Evolutionary conservation across 805 yeast species (phyloP).

Genomic region (Starmera caribaea): DNA sequence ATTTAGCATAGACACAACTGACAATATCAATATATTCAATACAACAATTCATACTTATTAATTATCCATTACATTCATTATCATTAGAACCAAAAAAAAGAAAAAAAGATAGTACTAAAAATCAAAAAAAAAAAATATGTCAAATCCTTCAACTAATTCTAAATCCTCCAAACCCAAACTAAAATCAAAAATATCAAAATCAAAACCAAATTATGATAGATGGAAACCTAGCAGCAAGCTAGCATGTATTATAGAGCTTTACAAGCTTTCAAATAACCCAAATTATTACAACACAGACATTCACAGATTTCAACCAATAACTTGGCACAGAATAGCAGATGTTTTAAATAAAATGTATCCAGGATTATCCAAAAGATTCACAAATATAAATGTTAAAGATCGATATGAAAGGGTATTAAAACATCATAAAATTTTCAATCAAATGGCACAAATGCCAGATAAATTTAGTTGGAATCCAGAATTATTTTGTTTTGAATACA

Average conservation of each 20-base stretch:
- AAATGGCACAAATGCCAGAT: conserved; percentile 13
- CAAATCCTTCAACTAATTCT: no score
- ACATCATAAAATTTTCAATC: conserved; percentile 15
- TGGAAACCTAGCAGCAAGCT: conserved; percentile 20
- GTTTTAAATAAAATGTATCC: conserved; percentile 17
- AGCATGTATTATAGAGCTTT: conserved; percentile 18
- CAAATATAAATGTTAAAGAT: conserved; percentile 19
- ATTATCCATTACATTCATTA: no score
- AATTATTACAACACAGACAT: conserved; percentile 9
- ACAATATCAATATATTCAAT: no score
- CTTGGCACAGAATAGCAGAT: conserved; percentile 20
- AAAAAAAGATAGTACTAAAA: no score
- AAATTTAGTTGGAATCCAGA: conserved; percentile 17
- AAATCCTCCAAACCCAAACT: no score
- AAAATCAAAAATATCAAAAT: conserved; percentile 1
- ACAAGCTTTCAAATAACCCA: conserved; percentile 8
- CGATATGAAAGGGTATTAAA: conserved; percentile 18
- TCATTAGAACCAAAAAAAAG: no score
- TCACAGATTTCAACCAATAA: conserved; percentile 9
- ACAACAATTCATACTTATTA: no score
- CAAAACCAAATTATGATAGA: conserved; percentile 16
- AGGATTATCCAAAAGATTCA: conserved; percentile 15
- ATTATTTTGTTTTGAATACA: conserved; percentile 10
- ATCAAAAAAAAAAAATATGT: no score
- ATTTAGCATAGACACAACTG: no score